These are phyloP conservation scores for Colletotrichum sp. DNA, from an alignment of 2,329 filamentous ascomycete species.

Conservation along the genomic window DNA sequence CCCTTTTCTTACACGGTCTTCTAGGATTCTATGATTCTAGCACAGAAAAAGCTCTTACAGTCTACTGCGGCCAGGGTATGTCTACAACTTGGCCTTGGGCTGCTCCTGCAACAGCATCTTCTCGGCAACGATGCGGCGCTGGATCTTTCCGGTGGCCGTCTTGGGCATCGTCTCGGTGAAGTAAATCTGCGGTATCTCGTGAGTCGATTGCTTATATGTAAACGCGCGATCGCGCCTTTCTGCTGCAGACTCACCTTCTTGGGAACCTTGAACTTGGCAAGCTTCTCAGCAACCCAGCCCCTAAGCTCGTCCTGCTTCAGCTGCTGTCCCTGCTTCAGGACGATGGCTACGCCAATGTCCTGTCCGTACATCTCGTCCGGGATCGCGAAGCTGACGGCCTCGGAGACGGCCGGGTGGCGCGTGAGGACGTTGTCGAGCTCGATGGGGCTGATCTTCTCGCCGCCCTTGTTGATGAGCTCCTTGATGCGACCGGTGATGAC, in stretches of 20 bases:
- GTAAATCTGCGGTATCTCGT: constrained; percentile 63
- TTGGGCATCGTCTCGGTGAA: constrained; percentile 88
- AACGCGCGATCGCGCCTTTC: neutral
- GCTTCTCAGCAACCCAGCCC: constrained; percentile 69
- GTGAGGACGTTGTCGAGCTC: constrained; percentile 84
- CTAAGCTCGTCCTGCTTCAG: constrained; percentile 66
- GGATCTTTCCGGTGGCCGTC: constrained; percentile 91
- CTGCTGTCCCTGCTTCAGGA: constrained; percentile 69
- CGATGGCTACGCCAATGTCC: constrained; percentile 79
- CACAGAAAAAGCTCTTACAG: neutral
- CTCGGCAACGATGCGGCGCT: constrained; percentile 85
- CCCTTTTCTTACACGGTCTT: neutral
- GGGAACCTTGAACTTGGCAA: constrained; percentile 86
- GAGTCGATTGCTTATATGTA: neutral
- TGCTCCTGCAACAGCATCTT: constrained; percentile 76
- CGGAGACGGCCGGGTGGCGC: constrained; percentile 73
- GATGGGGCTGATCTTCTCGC: constrained; percentile 89
- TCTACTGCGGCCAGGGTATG: neutral
- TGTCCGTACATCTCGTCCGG: constrained; percentile 85
- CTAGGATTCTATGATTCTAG: neutral
- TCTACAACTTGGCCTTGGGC: constrained; percentile 59
- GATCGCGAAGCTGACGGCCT: constrained; percentile 85
- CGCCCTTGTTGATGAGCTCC: constrained; percentile 89
- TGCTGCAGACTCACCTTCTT: constrained; percentile 66
- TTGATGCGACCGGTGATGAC: constrained; percentile 92